These are phyloP conservation scores for Balamuthia mandrillaris DNA, from an alignment of 208 protist species.

Conservation along the genomic window DNA sequence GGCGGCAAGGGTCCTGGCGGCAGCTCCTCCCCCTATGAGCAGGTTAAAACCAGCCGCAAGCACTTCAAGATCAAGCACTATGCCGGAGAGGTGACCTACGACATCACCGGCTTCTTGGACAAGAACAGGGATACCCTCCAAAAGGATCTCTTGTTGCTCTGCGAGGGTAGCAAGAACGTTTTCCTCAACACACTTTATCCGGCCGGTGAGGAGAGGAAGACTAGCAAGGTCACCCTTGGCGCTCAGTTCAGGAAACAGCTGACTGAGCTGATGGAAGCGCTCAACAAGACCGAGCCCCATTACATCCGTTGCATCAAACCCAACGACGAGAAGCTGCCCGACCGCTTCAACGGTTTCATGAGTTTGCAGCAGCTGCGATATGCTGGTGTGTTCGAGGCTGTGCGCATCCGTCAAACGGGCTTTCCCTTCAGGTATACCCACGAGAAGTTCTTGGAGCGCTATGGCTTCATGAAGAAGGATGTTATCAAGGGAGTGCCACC, in stretches of 20 bases:
- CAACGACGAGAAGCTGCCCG: background rate
- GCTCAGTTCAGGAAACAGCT: slow-evolving; percentile 34
- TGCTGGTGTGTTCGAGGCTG: slow-evolving; percentile 34
- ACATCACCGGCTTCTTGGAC: slow-evolving; percentile 80
- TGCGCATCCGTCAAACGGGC: slow-evolving; percentile 35
- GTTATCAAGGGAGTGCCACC: background rate
- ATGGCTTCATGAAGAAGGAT: background rate
- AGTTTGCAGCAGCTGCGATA: slow-evolving; percentile 21
- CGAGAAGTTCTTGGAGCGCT: background rate
- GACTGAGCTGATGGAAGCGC: slow-evolving; percentile 7
- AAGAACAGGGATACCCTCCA: slow-evolving; percentile 89
- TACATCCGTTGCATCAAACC: slow-evolving; percentile 39
- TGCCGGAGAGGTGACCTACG: slow-evolving; percentile 24
- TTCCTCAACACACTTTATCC: background rate
- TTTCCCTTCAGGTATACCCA: slow-evolving; percentile 40
- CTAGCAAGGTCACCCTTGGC: slow-evolving; percentile 14
- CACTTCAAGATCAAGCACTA: background rate
- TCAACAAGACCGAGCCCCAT: slow-evolving; percentile 37
- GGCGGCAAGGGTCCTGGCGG: background rate
- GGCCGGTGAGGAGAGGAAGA: background rate
- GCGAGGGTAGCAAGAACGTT: background rate
- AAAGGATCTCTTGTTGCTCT: background rate
- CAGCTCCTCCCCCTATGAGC: background rate
- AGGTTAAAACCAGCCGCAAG: too few relatives aligned
- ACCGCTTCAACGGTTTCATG: background rate